A percentile compares a stretch with the other conserved stretches of the same genome.
Conservation (phyloP, 495 filamentous ascomycete species). For the Aspergillus panamensis region DNA sequence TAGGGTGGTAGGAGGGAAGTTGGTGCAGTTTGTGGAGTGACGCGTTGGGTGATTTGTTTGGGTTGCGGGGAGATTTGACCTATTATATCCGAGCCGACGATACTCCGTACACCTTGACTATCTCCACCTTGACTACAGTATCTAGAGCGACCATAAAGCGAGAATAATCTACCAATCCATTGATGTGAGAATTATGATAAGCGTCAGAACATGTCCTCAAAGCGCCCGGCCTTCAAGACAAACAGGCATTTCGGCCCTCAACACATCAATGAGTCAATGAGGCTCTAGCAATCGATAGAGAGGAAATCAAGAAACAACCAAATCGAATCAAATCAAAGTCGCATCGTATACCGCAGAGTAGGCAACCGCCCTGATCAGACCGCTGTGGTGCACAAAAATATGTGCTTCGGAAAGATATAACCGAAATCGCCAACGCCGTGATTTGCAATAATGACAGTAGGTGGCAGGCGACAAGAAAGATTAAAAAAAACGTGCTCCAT, state of each 20-base stretch:
- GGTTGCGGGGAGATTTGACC: too few species aligned
- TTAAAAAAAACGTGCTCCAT: slow-evolving; percentile 13
- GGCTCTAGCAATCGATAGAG: neutral
- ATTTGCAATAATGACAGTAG: slow-evolving; percentile 22
- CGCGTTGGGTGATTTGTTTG: too few species aligned
- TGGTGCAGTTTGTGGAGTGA: too few species aligned
- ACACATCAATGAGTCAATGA: neutral
- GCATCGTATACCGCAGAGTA: neutral
- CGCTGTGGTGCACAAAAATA: slow-evolving; percentile 5
- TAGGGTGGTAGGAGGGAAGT: neutral
- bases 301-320: neutral
- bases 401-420: slow-evolving; percentile 8
- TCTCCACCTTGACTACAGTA: too few species aligned
- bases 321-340: neutral
- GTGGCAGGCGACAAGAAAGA: slow-evolving; percentile 1
- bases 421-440: slow-evolving; percentile 26
- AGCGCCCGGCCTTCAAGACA: slow-evolving; percentile 2
- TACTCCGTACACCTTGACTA: too few species aligned
- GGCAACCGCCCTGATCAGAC: neutral
- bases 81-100: too few species aligned
- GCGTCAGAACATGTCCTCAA: slow-evolving; percentile 1
- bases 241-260: neutral
- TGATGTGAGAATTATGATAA: too few species aligned
- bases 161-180: too few species aligned
- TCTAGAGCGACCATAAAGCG: too few species aligned